Conservation (phyloP, 495 filamentous ascomycete species). For the Evansstolkia leycettana region DNA sequence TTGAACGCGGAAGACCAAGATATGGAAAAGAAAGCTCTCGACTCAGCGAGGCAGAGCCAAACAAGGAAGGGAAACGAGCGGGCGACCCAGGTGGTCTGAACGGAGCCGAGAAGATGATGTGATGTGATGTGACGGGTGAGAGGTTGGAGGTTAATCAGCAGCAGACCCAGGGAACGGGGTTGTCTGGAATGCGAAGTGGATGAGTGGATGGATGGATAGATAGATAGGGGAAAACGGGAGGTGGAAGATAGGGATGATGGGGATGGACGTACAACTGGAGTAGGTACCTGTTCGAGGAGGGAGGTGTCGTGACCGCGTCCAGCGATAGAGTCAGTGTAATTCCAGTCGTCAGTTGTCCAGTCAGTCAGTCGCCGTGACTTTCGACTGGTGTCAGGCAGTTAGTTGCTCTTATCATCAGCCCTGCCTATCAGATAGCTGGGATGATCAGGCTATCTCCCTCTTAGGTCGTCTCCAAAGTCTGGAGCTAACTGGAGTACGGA, state of each 20-base stretch:
- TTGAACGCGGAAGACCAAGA: slow-evolving; percentile 3
- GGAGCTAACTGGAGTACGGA: too few relatives aligned
- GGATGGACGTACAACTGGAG: too few relatives aligned
- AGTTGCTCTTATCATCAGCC: too few relatives aligned
- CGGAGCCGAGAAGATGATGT: slow-evolving; percentile 18
- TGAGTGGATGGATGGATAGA: slow-evolving; percentile 1
- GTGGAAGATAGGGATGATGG: not conserved
- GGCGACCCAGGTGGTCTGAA: slow-evolving; percentile 11
- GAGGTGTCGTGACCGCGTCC: slow-evolving; percentile 1
- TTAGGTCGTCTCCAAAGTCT: too few relatives aligned
- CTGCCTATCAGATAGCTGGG: too few relatives aligned
- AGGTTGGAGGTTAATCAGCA: slow-evolving; percentile 9
- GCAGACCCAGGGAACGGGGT: slow-evolving; percentile 25
- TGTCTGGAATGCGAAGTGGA: slow-evolving; percentile 20
- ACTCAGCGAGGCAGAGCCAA: too few relatives aligned
- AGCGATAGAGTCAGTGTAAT: not conserved
- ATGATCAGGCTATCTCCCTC: too few relatives aligned
- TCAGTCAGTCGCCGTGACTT: too few relatives aligned
- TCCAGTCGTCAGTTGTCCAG: too few relatives aligned
- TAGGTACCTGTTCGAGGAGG: not conserved
- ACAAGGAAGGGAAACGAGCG: slow-evolving; percentile 8
- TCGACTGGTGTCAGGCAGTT: too few relatives aligned
- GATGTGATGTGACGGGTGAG: too few relatives aligned
- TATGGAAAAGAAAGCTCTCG: slow-evolving; percentile 5
- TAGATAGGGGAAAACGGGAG: not conserved